Conservation (phyloP, 208 protist species). For the Leishmania tarentolae region DNA sequence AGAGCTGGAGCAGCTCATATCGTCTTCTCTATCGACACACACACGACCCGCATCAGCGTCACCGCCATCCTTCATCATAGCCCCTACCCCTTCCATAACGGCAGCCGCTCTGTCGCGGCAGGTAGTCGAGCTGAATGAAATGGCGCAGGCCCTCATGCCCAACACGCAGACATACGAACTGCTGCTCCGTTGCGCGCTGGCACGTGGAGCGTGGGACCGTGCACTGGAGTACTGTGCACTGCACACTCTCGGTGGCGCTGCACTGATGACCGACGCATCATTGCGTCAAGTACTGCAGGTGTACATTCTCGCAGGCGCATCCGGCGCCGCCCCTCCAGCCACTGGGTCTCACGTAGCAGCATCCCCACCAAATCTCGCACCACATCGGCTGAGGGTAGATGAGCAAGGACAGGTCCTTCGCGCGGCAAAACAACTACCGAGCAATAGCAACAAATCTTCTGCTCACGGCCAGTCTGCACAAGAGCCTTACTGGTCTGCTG, state of each 20-base stretch:
- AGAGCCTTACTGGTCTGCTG: slow-evolving; percentile 19
- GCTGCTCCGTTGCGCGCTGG: slow-evolving; percentile 55
- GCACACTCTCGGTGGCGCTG: slow-evolving; percentile 33
- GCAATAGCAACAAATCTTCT: not conserved
- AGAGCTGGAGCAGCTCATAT: not conserved
- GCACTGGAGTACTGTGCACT: slow-evolving; percentile 61
- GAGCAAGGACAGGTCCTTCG: slow-evolving; percentile 46
- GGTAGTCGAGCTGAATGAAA: slow-evolving; percentile 32
- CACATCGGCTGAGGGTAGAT: slow-evolving; percentile 38
- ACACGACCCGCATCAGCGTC: not conserved
- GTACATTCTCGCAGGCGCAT: slow-evolving; percentile 19
- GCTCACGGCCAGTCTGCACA: not conserved
- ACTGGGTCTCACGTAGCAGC: not conserved
- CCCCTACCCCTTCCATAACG: not conserved
- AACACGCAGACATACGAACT: slow-evolving; percentile 71
- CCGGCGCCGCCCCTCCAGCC: not conserved
- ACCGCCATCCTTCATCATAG: not conserved
- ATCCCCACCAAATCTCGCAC: not conserved
- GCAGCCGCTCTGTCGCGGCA: slow-evolving; percentile 2
- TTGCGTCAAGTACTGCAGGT: slow-evolving; percentile 50
- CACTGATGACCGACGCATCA: slow-evolving; percentile 38
- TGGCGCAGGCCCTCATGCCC: slow-evolving; percentile 46
- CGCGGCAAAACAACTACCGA: slow-evolving; percentile 27
- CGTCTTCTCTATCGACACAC: not conserved
- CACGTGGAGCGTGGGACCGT: slow-evolving; percentile 43